These are phyloP conservation scores for Alternaria arbusti DNA, from an alignment of 2,329 filamentous ascomycete genomes.

Conservation along the genomic window DNA sequence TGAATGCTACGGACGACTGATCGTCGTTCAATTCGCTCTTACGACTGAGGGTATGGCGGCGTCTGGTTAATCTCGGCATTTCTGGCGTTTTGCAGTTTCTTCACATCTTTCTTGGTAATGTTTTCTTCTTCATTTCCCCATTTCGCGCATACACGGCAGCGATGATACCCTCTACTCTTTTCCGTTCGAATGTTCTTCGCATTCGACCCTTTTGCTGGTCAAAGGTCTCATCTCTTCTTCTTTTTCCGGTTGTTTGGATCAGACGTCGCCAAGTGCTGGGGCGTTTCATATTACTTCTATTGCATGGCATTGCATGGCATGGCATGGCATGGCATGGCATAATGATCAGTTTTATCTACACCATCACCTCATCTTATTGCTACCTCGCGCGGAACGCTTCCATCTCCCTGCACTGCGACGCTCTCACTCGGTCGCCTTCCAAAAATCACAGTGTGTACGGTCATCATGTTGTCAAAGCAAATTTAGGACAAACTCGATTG, in stretches of 20 bases:
- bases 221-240: neutral
- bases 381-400: too few relatives aligned
- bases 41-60: too few relatives aligned
- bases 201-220: neutral
- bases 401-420: too few relatives aligned
- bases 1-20: constrained; percentile 20
- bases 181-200: neutral
- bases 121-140: neutral
- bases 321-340: neutral
- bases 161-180: neutral
- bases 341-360: neutral
- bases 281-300: constrained; percentile 1
- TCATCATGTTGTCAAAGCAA: too few relatives aligned
- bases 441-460: neutral
- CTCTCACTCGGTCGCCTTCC: too few relatives aligned
- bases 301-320: neutral
- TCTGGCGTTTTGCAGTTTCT: neutral
- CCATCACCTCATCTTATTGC: neutral
- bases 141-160: neutral
- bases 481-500: neutral
- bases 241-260: neutral
- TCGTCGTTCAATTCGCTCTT: neutral
- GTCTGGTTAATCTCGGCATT: neutral
- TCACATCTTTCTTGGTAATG: neutral
- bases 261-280: constrained; percentile 18